phyloP scores from a whole-genome alignment of 1,284 basidiomycete species.

The Cerrena zonata region DNA sequence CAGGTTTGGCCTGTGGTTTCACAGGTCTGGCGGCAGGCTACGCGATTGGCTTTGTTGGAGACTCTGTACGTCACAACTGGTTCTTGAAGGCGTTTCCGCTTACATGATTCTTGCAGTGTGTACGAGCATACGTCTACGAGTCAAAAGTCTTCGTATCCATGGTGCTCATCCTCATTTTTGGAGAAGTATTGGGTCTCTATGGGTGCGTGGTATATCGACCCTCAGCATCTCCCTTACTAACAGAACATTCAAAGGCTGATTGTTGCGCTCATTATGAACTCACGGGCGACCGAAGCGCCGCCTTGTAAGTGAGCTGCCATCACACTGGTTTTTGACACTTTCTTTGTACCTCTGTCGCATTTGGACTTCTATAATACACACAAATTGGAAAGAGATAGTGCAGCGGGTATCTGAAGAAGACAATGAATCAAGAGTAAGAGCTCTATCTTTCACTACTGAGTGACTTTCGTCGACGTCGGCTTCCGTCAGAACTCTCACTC shows the following conservation, averaged over 20 bases:
- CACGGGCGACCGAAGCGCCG: constrained; percentile 40
- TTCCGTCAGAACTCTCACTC: constrained; percentile 19
- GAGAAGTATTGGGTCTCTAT: constrained; percentile 88
- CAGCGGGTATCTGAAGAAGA: neutral
- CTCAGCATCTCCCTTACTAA: no score
- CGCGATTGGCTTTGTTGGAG: constrained; percentile 94
- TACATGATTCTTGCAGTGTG: constrained; percentile 41
- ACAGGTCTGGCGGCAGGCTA: constrained; percentile 95
- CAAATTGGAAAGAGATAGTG: neutral
- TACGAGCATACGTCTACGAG: constrained; percentile 76
- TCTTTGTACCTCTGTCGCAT: neutral
- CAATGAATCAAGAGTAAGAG: no score
- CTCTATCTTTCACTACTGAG: constrained; percentile 12
- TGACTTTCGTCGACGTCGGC: constrained; percentile 17
- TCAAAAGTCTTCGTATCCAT: constrained; percentile 86
- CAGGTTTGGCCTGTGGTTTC: constrained; percentile 86
- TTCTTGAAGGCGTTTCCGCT: constrained; percentile 4
- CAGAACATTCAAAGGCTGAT: constrained; percentile 52
- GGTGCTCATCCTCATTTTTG: constrained; percentile 90
- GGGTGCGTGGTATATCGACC: constrained; percentile 44
- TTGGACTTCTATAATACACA: neutral
- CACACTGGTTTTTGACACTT: neutral
- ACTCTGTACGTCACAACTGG: constrained; percentile 59
- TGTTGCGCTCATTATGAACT: constrained; percentile 85
- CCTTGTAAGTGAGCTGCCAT: constrained; percentile 14